A percentile compares a stretch with the other conserved stretches of the same genome.
Conservation (phyloP, 257 asterid genomes). For the Coffea canephora region DNA sequence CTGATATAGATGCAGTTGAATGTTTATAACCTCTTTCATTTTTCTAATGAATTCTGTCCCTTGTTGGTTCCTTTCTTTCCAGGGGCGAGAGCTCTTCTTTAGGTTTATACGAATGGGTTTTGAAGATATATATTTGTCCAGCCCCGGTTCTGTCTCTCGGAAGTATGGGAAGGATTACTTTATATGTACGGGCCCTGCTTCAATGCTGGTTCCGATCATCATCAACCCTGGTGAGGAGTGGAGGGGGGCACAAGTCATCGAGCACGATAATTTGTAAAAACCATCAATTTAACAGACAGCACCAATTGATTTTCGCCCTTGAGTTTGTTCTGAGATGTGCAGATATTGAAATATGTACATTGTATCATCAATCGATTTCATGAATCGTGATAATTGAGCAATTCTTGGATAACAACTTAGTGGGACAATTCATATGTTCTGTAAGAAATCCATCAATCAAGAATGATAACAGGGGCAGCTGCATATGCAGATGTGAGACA, state of each 20-base stretch:
- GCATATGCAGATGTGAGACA: not conserved
- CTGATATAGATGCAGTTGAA: not conserved
- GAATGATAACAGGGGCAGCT: too few relatives aligned
- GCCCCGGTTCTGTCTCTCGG: conserved; percentile 61
- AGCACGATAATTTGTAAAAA: conserved; percentile 74
- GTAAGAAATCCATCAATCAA: too few relatives aligned
- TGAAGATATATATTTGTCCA: conserved; percentile 66
- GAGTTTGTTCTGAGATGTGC: not conserved
- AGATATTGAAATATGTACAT: not conserved
- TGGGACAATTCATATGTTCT: not conserved
- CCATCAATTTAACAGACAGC: not conserved
- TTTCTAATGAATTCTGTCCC: not conserved
- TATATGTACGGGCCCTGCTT: conserved; percentile 77
- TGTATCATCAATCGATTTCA: conserved; percentile 1
- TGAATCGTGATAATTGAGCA: not conserved
- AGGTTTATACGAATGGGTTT: conserved; percentile 79
- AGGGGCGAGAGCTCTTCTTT: conserved; percentile 79
- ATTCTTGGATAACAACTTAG: not conserved
- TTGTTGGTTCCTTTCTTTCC: conserved; percentile 17
- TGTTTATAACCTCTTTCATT: not conserved
- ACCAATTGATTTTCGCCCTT: not conserved
- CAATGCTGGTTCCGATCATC: conserved; percentile 62
- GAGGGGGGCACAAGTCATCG: conserved; percentile 88
- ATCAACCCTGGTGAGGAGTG: conserved; percentile 82
- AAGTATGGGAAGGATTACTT: conserved; percentile 59